phyloP scores from a whole-genome alignment of 495 filamentous ascomycete species.

The Sordaria brevicollis region DNA sequence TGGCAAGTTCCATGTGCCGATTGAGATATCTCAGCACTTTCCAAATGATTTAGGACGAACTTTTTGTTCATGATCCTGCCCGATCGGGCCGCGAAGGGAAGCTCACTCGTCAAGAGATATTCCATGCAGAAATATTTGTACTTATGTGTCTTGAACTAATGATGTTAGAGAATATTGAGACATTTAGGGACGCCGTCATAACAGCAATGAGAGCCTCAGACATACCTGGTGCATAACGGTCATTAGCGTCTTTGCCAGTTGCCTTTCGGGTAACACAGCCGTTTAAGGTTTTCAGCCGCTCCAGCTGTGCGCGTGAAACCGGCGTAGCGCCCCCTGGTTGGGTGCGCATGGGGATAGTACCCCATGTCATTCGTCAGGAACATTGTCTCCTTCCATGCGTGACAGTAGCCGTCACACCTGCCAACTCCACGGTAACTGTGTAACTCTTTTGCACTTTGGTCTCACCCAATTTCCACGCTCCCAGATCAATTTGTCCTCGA shows the following conservation, averaged over 20 bases:
- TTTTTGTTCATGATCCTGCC: neutral
- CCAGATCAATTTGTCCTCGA: neutral
- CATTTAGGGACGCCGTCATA: neutral
- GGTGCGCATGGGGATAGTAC: neutral
- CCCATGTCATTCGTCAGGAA: neutral
- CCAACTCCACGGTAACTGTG: neutral
- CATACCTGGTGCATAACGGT: neutral
- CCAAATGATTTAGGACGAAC: neutral
- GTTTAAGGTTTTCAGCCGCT: neutral
- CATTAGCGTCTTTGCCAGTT: neutral
- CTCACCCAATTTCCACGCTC: neutral
- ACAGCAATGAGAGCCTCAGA: neutral
- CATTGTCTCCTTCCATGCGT: neutral
- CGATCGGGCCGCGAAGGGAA: no score
- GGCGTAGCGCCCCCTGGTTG: neutral
- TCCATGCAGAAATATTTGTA: neutral
- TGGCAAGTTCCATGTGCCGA: neutral
- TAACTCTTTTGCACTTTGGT: neutral
- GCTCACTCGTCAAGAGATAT: neutral
- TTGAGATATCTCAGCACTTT: neutral
- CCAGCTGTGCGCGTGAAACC: neutral
- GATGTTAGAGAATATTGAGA: neutral
- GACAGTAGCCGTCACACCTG: neutral
- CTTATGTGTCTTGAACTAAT: neutral
- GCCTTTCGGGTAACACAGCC: neutral